Evolutionary conservation across 2,329 filamentous ascomycete species (phyloP).

Genomic region (Golovinomyces cichoracearum): DNA sequence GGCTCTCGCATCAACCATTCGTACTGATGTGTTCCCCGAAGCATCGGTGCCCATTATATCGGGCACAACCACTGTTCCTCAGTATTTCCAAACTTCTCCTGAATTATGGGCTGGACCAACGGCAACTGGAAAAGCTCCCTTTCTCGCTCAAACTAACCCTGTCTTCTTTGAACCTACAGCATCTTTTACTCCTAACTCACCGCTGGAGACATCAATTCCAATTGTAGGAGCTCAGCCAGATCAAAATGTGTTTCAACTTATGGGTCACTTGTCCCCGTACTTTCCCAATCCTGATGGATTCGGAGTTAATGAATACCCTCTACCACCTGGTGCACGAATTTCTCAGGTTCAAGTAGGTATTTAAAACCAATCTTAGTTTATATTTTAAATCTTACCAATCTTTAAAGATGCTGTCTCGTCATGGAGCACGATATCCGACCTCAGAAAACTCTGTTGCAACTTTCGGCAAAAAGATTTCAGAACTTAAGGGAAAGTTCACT

Average conservation of each 20-base stretch:
- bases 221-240: slow-evolving; percentile 34
- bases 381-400: slow-evolving; percentile 5
- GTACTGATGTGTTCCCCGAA: not conserved
- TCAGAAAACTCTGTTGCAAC: slow-evolving; percentile 26
- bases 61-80: slow-evolving; percentile 22
- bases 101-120: slow-evolving; percentile 38
- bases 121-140: slow-evolving; percentile 41
- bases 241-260: slow-evolving; percentile 42
- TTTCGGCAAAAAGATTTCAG: slow-evolving; percentile 31
- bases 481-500: slow-evolving; percentile 26
- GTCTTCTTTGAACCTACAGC: slow-evolving; percentile 32
- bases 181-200: slow-evolving; percentile 40
- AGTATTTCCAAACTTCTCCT: slow-evolving; percentile 36
- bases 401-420: slow-evolving; percentile 41
- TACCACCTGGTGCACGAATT: slow-evolving; percentile 40
- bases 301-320: slow-evolving; percentile 43
- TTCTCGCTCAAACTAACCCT: slow-evolving; percentile 43
- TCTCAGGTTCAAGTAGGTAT: slow-evolving; percentile 29
- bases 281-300: slow-evolving; percentile 41
- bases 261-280: slow-evolving; percentile 46
- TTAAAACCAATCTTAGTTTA: not conserved
- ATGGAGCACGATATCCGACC: slow-evolving; percentile 44
- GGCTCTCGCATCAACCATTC: slow-evolving; percentile 1
- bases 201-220: slow-evolving; percentile 44
- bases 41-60: not conserved